Evolutionary conservation across 2,329 filamentous ascomycete species (phyloP).

Genomic region (Sclerotinia sclerotiorum): DNA sequence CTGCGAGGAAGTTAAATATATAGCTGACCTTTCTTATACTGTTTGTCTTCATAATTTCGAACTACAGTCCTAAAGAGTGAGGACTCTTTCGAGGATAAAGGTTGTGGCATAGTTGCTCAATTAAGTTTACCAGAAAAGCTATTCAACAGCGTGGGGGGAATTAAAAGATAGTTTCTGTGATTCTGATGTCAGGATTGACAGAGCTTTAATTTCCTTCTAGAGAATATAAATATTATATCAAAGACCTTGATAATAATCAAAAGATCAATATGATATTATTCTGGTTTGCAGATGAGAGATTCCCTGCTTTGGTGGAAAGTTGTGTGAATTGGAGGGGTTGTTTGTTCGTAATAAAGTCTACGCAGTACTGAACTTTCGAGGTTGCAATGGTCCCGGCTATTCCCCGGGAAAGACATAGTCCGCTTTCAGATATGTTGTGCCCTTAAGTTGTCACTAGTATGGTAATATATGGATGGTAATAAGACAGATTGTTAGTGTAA

Average conservation of each 20-base stretch:
- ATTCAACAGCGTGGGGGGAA: slow-evolving; percentile 14
- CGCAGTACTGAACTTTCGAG: slow-evolving; percentile 8
- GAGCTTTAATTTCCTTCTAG: background rate
- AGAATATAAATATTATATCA: background rate
- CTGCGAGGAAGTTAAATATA: slow-evolving; percentile 16
- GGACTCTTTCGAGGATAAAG: slow-evolving; percentile 81
- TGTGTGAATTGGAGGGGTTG: slow-evolving; percentile 21
- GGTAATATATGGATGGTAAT: background rate
- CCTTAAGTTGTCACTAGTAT: background rate
- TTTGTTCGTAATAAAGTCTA: slow-evolving; percentile 3
- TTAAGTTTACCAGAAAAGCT: slow-evolving; percentile 16
- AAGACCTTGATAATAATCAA: background rate
- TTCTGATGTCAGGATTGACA: slow-evolving; percentile 5
- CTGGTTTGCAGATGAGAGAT: background rate
- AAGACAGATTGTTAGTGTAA: slow-evolving; percentile 9
- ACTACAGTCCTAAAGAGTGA: slow-evolving; percentile 94
- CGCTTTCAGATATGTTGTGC: slow-evolving; percentile 1
- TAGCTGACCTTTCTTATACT: slow-evolving; percentile 78
- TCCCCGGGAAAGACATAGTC: background rate
- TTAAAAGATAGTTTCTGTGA: slow-evolving; percentile 2
- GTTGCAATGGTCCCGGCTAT: slow-evolving; percentile 15
- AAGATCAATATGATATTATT: background rate
- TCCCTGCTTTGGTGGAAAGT: slow-evolving; percentile 13
- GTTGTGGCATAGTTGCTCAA: slow-evolving; percentile 62
- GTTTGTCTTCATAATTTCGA: slow-evolving; percentile 95